Conservation (phyloP, 2,329 filamentous ascomycete genomes). For the Exophiala phaeomuriformis region DNA sequence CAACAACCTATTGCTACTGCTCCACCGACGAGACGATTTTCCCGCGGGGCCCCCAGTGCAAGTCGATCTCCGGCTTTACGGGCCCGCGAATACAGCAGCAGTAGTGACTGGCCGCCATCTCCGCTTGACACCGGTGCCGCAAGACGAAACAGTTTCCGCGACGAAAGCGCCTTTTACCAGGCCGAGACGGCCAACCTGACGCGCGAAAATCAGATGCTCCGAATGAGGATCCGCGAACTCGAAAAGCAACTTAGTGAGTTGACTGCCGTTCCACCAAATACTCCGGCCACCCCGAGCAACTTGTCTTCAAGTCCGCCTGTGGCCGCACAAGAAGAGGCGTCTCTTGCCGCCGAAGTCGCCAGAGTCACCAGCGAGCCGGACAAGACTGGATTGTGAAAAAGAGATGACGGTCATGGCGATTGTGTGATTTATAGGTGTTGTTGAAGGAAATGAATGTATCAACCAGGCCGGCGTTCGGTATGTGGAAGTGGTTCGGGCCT, state of each 20-base stretch:
- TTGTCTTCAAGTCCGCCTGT: slow-evolving; percentile 21
- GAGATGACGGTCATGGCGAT: background rate
- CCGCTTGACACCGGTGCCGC: slow-evolving; percentile 24
- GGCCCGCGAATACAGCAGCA: slow-evolving; percentile 16
- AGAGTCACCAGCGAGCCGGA: slow-evolving; percentile 10
- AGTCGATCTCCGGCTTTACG: slow-evolving; percentile 34
- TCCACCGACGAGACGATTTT: slow-evolving; percentile 31
- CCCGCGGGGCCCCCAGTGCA: slow-evolving; percentile 33
- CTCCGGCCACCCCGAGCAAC: slow-evolving; percentile 23
- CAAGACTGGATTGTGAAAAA: slow-evolving; percentile 2
- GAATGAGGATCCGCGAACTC: slow-evolving; percentile 42
- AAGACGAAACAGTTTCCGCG: slow-evolving; percentile 35
- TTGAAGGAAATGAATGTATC: background rate
- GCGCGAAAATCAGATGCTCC: slow-evolving; percentile 44
- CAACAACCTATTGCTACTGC: slow-evolving; percentile 30
- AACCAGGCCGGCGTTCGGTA: too few species aligned
- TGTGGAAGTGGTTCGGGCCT: too few species aligned
- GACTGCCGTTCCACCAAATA: slow-evolving; percentile 15
- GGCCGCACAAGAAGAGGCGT: slow-evolving; percentile 12
- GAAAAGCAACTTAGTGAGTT: slow-evolving; percentile 27
- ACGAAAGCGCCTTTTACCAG: slow-evolving; percentile 43
- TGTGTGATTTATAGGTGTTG: background rate
- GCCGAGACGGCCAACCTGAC: slow-evolving; percentile 41
- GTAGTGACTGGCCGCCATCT: slow-evolving; percentile 25
- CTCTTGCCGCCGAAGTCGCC: slow-evolving; percentile 11